Conservation (phyloP, 345 rosid genomes). For the Linum trigynum region DNA sequence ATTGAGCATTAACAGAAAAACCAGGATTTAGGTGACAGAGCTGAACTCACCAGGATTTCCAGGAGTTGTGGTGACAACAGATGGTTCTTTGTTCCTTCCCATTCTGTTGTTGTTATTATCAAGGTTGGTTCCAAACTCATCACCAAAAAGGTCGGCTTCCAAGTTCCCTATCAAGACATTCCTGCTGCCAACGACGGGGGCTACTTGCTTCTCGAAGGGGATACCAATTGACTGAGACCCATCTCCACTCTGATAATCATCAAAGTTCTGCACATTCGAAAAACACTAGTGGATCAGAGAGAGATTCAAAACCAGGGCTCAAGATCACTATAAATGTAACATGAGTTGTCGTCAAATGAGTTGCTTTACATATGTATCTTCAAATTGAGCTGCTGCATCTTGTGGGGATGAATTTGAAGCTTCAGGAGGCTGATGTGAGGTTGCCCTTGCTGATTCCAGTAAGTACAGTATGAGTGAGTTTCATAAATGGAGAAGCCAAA, state of each 20-base stretch:
- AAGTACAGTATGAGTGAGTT: constrained; percentile 5
- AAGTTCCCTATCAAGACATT: constrained; percentile 30
- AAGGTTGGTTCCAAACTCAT: constrained; percentile 30
- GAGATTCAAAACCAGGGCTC: constrained; percentile 13
- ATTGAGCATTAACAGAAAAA: background rate
- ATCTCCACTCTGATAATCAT: constrained; percentile 38
- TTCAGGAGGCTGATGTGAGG: constrained; percentile 32
- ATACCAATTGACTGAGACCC: constrained; percentile 31
- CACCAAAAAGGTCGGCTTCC: constrained; percentile 25
- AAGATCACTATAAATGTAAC: background rate
- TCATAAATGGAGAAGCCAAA: constrained; percentile 11
- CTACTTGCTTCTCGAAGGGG: constrained; percentile 34
- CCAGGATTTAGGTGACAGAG: background rate
- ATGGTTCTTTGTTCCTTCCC: constrained; percentile 19
- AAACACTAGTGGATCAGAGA: background rate
- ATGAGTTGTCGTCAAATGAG: constrained; percentile 10
- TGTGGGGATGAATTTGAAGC: constrained; percentile 36
- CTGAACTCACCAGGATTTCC: constrained; percentile 44
- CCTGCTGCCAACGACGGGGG: background rate
- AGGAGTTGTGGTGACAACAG: constrained; percentile 32
- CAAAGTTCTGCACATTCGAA: constrained; percentile 36
- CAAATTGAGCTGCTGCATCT: constrained; percentile 24
- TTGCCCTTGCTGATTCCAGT: constrained; percentile 41
- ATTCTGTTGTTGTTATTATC: constrained; percentile 15
- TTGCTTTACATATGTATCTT: constrained; percentile 43